Conservation (phyloP, 805 yeast species). For the Wickerhamiella sorbophila region DNA sequence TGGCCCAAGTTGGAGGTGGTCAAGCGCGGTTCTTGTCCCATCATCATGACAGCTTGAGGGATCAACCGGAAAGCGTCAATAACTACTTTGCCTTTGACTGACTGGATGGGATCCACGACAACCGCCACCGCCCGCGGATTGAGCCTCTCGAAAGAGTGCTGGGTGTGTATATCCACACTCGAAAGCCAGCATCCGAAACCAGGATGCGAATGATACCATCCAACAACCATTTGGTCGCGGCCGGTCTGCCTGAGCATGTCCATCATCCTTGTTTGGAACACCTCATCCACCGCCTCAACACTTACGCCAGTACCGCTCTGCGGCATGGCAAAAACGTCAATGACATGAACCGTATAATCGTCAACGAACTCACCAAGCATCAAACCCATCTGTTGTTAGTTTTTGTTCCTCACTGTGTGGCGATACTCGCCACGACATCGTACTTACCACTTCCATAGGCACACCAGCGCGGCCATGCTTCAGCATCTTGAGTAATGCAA, state of each 20-base stretch:
- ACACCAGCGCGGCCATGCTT: slow-evolving; percentile 79
- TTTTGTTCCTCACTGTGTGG: slow-evolving; percentile 25
- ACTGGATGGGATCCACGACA: slow-evolving; percentile 95
- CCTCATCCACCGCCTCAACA: slow-evolving; percentile 98
- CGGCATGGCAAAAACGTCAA: slow-evolving; percentile 99
- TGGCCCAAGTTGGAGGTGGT: slow-evolving; percentile 93
- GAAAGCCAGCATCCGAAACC: slow-evolving; percentile 99
- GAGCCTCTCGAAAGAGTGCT: slow-evolving; percentile 92
- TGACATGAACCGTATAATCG: slow-evolving; percentile 91
- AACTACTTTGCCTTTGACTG: slow-evolving; percentile 96
- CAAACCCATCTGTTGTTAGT: slow-evolving; percentile 56
- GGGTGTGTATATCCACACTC: slow-evolving; percentile 93
- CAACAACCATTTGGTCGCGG: slow-evolving; percentile 98
- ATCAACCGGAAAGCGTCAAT: slow-evolving; percentile 95
- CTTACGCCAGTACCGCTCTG: slow-evolving; percentile 92
- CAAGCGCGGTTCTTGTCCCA: slow-evolving; percentile 96
- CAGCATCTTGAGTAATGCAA: slow-evolving; percentile 90
- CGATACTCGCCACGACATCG: slow-evolving; percentile 39
- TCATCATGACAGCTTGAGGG: slow-evolving; percentile 73
- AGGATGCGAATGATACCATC: slow-evolving; percentile 99
- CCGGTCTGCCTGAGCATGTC: slow-evolving; percentile 98
- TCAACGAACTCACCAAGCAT: slow-evolving; percentile 98
- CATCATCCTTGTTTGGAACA: slow-evolving; percentile 98
- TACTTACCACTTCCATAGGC: slow-evolving; percentile 48
- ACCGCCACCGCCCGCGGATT: slow-evolving; percentile 96